A percentile compares a stretch with the other conserved stretches of the same genome.
Conservation (phyloP, 305 asterid genomes). For the Solanum aculeatissimum region DNA sequence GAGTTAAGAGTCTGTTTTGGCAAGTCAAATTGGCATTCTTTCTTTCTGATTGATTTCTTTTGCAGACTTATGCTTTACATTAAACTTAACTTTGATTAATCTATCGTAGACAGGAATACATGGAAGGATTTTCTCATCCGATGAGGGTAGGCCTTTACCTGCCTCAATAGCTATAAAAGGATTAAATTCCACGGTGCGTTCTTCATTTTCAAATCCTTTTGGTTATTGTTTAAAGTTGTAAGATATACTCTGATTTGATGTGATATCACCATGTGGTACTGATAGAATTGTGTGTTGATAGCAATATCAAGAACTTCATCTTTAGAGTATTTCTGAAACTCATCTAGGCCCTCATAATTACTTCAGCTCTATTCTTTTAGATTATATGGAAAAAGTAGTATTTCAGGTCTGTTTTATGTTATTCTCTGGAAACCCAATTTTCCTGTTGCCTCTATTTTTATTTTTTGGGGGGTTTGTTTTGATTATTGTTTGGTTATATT, state of each 20-base stretch:
- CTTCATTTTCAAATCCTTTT: not conserved
- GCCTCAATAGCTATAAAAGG: constrained; percentile 70
- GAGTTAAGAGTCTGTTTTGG: not conserved
- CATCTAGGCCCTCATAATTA: not conserved
- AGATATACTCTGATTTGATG: not conserved
- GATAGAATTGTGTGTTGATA: not conserved
- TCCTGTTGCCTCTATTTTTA: not conserved
- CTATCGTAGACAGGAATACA: constrained; percentile 69
- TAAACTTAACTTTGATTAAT: not conserved
- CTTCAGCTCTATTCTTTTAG: not conserved
- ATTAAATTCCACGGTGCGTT: constrained; percentile 60
- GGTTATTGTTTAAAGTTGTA: not conserved
- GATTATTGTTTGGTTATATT: not conserved
- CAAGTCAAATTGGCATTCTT: not conserved
- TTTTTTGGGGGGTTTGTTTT: not conserved
- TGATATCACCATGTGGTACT: not conserved
- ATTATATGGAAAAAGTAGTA: not conserved
- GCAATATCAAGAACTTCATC: not conserved
- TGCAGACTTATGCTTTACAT: not conserved
- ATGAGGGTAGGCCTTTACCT: constrained; percentile 64
- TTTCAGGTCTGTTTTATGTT: not conserved
- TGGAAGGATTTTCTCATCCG: constrained; percentile 71
- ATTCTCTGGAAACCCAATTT: not conserved
- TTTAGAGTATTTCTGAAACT: not conserved
- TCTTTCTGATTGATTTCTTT: not conserved